A percentile compares a stretch with the other conserved stretches of the same genome.
phyloP scores from a whole-genome alignment of 2,329 filamentous ascomycete genomes.

The Dothidotthia symphoricarpi region DNA sequence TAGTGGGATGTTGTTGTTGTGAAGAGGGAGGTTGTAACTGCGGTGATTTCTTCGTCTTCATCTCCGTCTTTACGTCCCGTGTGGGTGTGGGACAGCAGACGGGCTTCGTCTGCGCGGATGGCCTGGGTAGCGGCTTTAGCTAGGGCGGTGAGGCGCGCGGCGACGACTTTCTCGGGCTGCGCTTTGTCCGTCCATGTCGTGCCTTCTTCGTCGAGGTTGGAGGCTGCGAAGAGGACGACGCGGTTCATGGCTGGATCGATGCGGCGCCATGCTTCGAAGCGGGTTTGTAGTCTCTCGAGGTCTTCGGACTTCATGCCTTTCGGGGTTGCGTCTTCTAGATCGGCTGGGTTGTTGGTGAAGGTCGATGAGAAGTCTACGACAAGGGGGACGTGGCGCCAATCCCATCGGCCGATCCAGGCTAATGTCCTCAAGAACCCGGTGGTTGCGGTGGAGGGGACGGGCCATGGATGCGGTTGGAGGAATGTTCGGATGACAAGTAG shows the following conservation, averaged over 20 bases:
- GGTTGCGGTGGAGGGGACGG: constrained; percentile 69
- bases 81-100: constrained; percentile 42
- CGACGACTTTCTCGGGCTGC: constrained; percentile 75
- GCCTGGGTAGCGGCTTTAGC: constrained; percentile 65
- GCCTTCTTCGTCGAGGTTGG: constrained; percentile 73
- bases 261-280: constrained; percentile 80
- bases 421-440: constrained; percentile 81
- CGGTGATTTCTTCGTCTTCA: neutral
- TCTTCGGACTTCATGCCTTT: constrained; percentile 57
- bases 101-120: constrained; percentile 53
- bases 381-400: constrained; percentile 83
- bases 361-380: constrained; percentile 67
- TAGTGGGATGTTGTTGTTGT: constrained; percentile 72
- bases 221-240: constrained; percentile 76
- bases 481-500: constrained; percentile 77
- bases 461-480: constrained; percentile 77
- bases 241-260: constrained; percentile 87
- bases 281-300: constrained; percentile 62
- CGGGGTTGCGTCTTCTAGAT: constrained; percentile 16
- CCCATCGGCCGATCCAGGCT: constrained; percentile 79
- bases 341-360: constrained; percentile 19
- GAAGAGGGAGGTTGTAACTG: constrained; percentile 60
- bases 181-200: constrained; percentile 73
- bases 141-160: constrained; percentile 76
- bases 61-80: constrained; percentile 5